phyloP scores from a whole-genome alignment of 345 rosid genomes.

The Pelargonium nanum region DNA sequence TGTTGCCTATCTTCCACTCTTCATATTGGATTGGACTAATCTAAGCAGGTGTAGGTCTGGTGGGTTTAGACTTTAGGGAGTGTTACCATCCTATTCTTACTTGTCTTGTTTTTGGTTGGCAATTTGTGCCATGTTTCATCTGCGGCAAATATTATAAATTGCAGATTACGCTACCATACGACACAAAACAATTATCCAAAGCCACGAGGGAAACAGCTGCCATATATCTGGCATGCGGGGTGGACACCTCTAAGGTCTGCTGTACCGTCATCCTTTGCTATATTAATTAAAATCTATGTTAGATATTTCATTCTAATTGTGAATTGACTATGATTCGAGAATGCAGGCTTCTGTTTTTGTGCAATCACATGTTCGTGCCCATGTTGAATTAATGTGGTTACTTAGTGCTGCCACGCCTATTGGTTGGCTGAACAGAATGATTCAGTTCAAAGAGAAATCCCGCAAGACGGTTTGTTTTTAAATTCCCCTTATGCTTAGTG shows the following conservation, averaged over 20 bases:
- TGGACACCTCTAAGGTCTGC: constrained; percentile 63
- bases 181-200: constrained; percentile 46
- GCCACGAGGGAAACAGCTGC: constrained; percentile 85
- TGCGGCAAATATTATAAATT: background rate
- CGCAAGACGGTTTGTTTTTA: constrained; percentile 55
- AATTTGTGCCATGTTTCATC: constrained; percentile 1
- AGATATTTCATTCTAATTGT: background rate
- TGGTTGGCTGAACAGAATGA: constrained; percentile 84
- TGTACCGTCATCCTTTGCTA: constrained; percentile 6
- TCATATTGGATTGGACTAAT: background rate
- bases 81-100: background rate
- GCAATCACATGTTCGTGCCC: constrained; percentile 82
- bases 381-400: constrained; percentile 74
- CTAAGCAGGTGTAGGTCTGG: background rate
- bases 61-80: too few species aligned
- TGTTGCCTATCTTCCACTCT: background rate
- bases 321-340: constrained; percentile 9
- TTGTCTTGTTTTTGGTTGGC: background rate
- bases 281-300: background rate
- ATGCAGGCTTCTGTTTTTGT: constrained; percentile 85
- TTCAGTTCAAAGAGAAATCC: constrained; percentile 91
- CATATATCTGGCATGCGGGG: constrained; percentile 83
- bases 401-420: constrained; percentile 74
- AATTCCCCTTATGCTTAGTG: constrained; percentile 9
- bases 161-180: constrained; percentile 76